Conservation (phyloP, 2,329 filamentous ascomycete genomes). For the Aspergillus latus region DNA sequence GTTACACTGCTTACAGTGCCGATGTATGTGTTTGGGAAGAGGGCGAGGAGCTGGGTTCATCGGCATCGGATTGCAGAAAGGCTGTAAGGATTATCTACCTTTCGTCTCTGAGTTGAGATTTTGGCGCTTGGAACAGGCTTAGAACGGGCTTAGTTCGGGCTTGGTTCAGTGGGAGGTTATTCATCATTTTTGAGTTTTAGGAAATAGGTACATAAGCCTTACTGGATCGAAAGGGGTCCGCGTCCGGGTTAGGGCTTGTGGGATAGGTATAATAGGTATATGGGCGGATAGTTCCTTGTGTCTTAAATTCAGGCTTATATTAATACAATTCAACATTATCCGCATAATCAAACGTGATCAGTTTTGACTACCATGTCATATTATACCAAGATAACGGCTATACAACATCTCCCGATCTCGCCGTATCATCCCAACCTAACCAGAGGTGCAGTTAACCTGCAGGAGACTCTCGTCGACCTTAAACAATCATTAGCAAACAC, state of each 20-base stretch:
- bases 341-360: neutral
- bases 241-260: neutral
- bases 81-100: conserved; percentile 7
- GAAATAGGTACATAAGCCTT: neutral
- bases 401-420: neutral
- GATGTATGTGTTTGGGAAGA: conserved; percentile 31
- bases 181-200: neutral
- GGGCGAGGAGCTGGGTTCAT: conserved; percentile 24
- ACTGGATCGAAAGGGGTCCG: neutral
- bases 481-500: conserved; percentile 1
- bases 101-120: neutral
- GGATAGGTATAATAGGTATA: neutral
- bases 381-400: neutral
- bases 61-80: conserved; percentile 22
- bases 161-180: neutral
- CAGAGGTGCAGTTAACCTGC: conserved; percentile 37
- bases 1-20: conserved; percentile 27
- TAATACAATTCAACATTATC: neutral
- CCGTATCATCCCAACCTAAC: neutral
- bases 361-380: neutral
- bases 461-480: conserved; percentile 35
- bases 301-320: neutral
- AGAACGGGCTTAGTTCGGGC: neutral
- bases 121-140: neutral
- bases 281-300: too few relatives aligned